Conservation (phyloP, 805 yeast species). For the Tetrapisispora iriomotensis region DNA sequence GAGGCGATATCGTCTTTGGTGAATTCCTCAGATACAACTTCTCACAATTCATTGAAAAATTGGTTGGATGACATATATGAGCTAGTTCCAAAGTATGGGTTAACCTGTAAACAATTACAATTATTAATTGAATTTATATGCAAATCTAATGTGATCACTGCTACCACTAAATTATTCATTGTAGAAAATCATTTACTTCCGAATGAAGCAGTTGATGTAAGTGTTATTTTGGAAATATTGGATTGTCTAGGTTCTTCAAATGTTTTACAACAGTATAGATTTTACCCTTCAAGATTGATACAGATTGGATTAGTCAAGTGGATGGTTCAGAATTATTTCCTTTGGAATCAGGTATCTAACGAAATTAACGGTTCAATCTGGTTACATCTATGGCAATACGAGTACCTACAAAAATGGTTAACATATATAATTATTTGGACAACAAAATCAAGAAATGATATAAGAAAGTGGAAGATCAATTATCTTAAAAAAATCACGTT, state of each 20-base stretch:
- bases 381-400: conserved; percentile 30
- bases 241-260: conserved; percentile 26
- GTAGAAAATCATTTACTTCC: conserved; percentile 24
- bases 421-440: conserved; percentile 29
- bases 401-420: conserved; percentile 28
- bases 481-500: conserved; percentile 15
- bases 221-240: conserved; percentile 20
- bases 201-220: conserved; percentile 19
- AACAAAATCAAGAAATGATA: conserved; percentile 21
- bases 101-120: conserved; percentile 10
- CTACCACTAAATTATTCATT: conserved; percentile 16
- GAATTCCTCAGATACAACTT: not conserved
- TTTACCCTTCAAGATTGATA: conserved; percentile 12
- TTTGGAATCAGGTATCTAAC: conserved; percentile 15
- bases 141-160: conserved; percentile 10
- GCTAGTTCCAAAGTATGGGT: conserved; percentile 11
- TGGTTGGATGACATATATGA: conserved; percentile 7
- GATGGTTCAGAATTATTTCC: conserved; percentile 27
- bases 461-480: conserved; percentile 24
- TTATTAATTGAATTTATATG: conserved; percentile 14
- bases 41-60: not conserved
- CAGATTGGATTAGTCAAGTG: conserved; percentile 28
- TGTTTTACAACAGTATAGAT: conserved; percentile 12
- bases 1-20: not conserved
- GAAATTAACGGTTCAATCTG: conserved; percentile 19